phyloP scores from a whole-genome alignment of 352 stramenopile species.

The Pythium rishiriense region DNA sequence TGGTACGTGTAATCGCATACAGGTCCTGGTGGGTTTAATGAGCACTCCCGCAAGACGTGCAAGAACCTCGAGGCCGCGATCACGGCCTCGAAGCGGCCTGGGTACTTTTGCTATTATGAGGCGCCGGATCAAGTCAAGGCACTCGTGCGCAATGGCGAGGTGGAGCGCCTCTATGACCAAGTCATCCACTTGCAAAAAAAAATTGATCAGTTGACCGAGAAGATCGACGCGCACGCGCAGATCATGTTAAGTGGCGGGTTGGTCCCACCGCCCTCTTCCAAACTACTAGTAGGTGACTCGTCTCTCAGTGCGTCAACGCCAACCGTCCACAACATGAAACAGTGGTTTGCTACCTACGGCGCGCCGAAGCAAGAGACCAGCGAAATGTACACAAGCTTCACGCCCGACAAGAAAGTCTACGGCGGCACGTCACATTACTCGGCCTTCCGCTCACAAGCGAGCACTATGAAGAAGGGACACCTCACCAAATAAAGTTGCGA shows the following conservation, averaged over 20 bases:
- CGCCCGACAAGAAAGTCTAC: constrained; percentile 70
- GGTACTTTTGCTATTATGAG: constrained; percentile 78
- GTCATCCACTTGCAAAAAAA: constrained; percentile 67
- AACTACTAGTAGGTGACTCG: constrained; percentile 4
- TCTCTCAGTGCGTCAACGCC: background rate
- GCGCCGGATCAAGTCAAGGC: constrained; percentile 57
- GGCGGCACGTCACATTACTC: constrained; percentile 77
- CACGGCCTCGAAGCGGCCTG: constrained; percentile 66
- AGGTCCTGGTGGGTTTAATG: constrained; percentile 70
- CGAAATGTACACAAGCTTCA: constrained; percentile 66
- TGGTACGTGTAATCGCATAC: background rate
- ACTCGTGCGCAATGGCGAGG: constrained; percentile 51
- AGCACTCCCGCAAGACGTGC: constrained; percentile 68
- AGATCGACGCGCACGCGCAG: constrained; percentile 36
- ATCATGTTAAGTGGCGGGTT: background rate
- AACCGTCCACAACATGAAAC: constrained; percentile 59
- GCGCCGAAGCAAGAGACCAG: constrained; percentile 47
- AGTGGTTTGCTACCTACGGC: constrained; percentile 76
- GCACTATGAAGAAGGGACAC: constrained; percentile 74
- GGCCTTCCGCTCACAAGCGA: constrained; percentile 59
- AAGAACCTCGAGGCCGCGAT: constrained; percentile 84
- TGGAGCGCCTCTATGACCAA: constrained; percentile 60
- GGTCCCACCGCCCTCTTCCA: constrained; percentile 8
- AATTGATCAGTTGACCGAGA: constrained; percentile 61
- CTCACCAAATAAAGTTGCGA: constrained; percentile 55